Evolutionary conservation across 2,329 filamentous ascomycete species (phyloP).

Genomic region (Cryphonectria naterciae): DNA sequence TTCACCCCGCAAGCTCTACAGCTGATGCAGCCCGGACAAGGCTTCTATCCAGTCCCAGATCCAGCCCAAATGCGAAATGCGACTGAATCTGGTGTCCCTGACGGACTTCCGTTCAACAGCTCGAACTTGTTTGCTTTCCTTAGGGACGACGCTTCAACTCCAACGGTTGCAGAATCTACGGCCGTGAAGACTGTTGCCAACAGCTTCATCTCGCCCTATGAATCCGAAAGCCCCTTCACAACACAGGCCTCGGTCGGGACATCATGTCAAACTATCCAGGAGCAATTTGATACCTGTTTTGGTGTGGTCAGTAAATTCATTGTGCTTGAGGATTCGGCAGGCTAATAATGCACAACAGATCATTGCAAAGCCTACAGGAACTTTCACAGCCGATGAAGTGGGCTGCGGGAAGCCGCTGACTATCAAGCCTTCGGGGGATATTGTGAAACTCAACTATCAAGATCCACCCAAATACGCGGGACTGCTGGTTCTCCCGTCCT

Average conservation of each 20-base stretch:
- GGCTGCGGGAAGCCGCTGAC: neutral
- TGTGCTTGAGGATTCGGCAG: neutral
- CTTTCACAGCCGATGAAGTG: neutral
- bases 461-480: neutral
- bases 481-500: neutral
- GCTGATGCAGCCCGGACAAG: too few species aligned
- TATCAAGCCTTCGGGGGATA: neutral
- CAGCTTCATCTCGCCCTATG: neutral
- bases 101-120: neutral
- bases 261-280: neutral
- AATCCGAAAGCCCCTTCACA: neutral
- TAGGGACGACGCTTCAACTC: neutral
- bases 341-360: neutral
- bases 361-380: neutral
- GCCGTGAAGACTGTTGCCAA: neutral
- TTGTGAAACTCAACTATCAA: neutral
- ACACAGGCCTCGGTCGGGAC: neutral
- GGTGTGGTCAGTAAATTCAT: neutral
- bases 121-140: neutral
- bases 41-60: too few species aligned
- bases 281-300: neutral
- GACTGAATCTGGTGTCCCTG: neutral
- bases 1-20: too few species aligned
- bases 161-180: neutral
- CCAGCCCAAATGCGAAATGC: neutral